These are phyloP conservation scores for Phaeophleospora eucalypticola DNA, from an alignment of 2,329 filamentous ascomycete species.

Conservation along the genomic window DNA sequence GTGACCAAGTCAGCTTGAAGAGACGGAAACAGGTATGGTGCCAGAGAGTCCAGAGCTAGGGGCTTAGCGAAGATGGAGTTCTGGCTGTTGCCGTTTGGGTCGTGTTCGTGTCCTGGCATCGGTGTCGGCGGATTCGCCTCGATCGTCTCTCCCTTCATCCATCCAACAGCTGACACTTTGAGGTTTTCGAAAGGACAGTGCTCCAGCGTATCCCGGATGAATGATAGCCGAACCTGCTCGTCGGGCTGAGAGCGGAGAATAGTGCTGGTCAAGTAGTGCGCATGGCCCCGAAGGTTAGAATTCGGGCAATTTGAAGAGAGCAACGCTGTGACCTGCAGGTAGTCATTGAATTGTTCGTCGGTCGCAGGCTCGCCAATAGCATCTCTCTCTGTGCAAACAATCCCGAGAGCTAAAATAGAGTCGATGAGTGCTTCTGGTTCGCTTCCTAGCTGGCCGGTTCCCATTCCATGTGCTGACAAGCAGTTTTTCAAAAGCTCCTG, in stretches of 20 bases:
- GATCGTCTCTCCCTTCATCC: conserved; percentile 58
- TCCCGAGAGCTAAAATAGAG: conserved; percentile 49
- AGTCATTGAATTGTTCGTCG: conserved; percentile 51
- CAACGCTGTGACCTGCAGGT: conserved; percentile 48
- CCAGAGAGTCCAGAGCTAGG: conserved; percentile 44
- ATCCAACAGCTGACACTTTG: conserved; percentile 55
- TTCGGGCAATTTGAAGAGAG: conserved; percentile 48
- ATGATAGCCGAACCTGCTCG: conserved; percentile 47
- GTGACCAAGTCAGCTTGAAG: conserved; percentile 41
- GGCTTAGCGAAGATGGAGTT: conserved; percentile 46
- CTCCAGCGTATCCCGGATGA: conserved; percentile 54
- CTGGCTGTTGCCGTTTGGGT: conserved; percentile 8
- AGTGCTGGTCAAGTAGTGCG: conserved; percentile 47
- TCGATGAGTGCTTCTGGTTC: conserved; percentile 53
- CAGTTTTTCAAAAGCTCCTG: conserved; percentile 50
- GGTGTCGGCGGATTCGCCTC: conserved; percentile 38
- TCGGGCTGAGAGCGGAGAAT: conserved; percentile 53
- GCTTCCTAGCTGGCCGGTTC: conserved; percentile 38
- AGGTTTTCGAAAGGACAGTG: conserved; percentile 52
- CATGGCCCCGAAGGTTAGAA: conserved; percentile 45
- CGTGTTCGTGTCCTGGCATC: conserved; percentile 16
- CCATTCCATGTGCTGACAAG: conserved; percentile 37
- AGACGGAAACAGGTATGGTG: conserved; percentile 51
- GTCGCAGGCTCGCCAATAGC: conserved; percentile 43
- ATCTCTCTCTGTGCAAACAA: conserved; percentile 47